Conservation (phyloP, 2,329 filamentous ascomycete species). For the Fusarium avenaceum region DNA sequence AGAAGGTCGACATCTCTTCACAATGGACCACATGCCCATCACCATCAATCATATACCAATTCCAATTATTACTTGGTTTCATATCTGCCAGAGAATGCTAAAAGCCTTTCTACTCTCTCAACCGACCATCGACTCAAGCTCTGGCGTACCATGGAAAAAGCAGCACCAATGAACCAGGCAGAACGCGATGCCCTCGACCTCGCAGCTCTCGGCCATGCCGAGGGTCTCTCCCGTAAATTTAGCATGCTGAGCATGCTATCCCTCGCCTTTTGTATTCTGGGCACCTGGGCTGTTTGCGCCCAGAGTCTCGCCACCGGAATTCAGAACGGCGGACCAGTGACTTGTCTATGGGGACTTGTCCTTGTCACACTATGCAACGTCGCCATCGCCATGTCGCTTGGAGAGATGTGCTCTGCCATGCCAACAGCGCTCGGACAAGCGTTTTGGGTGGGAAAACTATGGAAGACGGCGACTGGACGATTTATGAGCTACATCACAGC, state of each 20-base stretch:
- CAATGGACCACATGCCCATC: neutral
- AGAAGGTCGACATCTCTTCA: slow-evolving; percentile 1
- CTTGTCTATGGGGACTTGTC: slow-evolving; percentile 67
- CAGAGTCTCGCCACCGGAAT: slow-evolving; percentile 62
- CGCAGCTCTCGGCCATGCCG: slow-evolving; percentile 56
- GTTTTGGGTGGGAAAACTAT: slow-evolving; percentile 62
- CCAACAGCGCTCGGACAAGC: slow-evolving; percentile 71
- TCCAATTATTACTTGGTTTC: neutral
- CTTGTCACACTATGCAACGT: slow-evolving; percentile 65
- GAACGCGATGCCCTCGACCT: slow-evolving; percentile 51
- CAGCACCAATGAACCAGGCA: slow-evolving; percentile 40
- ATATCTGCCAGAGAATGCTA: slow-evolving; percentile 41
- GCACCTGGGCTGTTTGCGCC: slow-evolving; percentile 70
- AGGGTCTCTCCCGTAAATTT: slow-evolving; percentile 62
- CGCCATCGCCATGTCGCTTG: slow-evolving; percentile 67
- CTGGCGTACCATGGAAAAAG: slow-evolving; percentile 44
- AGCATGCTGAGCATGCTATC: slow-evolving; percentile 68
- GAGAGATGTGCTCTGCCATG: slow-evolving; percentile 69
- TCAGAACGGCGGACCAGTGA: slow-evolving; percentile 65
- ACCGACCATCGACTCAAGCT: slow-evolving; percentile 39
- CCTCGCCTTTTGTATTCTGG: slow-evolving; percentile 68
- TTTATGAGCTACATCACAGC: slow-evolving; percentile 69
- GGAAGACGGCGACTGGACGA: slow-evolving; percentile 58
- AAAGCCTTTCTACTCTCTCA: slow-evolving; percentile 6
- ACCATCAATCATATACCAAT: neutral